Conservation (phyloP, 176 grass and related monocot genomes). For the Phyllostachys edulis region DNA sequence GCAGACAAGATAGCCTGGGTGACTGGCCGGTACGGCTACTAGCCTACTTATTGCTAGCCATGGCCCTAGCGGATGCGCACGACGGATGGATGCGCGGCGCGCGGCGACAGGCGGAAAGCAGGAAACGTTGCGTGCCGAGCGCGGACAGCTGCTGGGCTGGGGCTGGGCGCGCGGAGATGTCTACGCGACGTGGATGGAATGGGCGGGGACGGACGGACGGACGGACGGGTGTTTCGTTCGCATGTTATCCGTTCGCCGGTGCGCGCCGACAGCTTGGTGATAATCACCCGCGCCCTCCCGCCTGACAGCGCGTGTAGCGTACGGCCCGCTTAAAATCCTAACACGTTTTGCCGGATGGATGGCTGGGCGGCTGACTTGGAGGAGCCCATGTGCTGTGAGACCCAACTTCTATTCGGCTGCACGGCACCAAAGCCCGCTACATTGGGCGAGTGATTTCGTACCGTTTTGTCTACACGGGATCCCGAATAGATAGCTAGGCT, state of each 20-base stretch:
- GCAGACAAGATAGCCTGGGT: not conserved
- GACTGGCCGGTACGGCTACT: not conserved
- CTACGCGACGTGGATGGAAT: not conserved
- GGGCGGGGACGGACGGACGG: too few species aligned
- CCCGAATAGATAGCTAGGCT: too few species aligned
- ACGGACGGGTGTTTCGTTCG: not conserved
- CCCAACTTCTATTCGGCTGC: too few species aligned
- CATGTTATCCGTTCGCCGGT: not conserved
- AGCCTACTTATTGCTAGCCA: too few species aligned
- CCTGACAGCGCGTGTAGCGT: not conserved
- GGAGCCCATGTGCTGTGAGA: too few species aligned
- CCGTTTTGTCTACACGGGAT: too few species aligned
- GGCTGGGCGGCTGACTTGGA: not conserved
- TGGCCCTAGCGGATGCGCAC: not conserved
- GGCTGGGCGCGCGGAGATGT: not conserved
- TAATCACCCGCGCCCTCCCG: not conserved
- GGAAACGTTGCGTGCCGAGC: not conserved
- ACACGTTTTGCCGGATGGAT: not conserved
- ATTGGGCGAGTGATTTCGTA: too few species aligned
- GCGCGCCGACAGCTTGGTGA: not conserved
- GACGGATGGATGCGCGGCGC: not conserved
- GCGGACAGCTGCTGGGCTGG: not conserved
- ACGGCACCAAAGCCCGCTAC: too few species aligned
- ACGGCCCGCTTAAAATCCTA: not conserved
- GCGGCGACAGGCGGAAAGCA: not conserved